Evolutionary conservation across 202 grass and related monocot species (phyloP).

Genomic region (Schoenoplectus tabernaemontani): DNA sequence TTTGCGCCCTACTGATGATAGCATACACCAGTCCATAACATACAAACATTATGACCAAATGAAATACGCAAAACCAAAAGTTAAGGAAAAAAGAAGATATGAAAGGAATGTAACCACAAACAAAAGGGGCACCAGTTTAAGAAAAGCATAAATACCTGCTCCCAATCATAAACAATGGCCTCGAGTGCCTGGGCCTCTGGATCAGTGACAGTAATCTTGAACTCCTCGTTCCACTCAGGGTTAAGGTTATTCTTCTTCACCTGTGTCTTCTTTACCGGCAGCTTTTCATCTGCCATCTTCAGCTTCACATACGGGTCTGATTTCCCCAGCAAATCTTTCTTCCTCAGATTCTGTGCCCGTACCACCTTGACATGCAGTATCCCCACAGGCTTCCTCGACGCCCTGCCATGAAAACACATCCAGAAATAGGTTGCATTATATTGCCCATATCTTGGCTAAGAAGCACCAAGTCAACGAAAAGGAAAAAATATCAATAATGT

Average conservation of each 20-base stretch:
- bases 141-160: constrained; percentile 47
- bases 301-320: constrained; percentile 90
- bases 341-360: constrained; percentile 62
- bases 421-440: too few relatives aligned
- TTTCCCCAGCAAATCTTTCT: constrained; percentile 94
- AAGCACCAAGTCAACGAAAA: background rate
- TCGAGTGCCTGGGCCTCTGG: constrained; percentile 72
- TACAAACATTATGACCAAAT: background rate
- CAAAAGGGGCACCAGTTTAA: background rate
- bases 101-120: background rate
- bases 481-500: background rate
- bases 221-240: constrained; percentile 85
- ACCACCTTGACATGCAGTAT: constrained; percentile 68
- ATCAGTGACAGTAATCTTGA: constrained; percentile 70
- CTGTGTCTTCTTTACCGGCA: constrained; percentile 76
- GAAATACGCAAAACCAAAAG: background rate
- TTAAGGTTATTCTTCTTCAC: constrained; percentile 83
- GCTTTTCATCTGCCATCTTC: constrained; percentile 69
- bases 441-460: background rate
- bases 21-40: background rate
- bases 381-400: constrained; percentile 73
- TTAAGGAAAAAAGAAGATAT: background rate
- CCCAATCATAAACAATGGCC: constrained; percentile 75
- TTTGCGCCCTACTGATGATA: background rate
- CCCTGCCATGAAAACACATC: too few relatives aligned